Evolutionary conservation across 2,329 filamentous ascomycete species (phyloP), one percentile per base, ranked within the genome.

Genomic region (Phoma herbarum): DNA sequence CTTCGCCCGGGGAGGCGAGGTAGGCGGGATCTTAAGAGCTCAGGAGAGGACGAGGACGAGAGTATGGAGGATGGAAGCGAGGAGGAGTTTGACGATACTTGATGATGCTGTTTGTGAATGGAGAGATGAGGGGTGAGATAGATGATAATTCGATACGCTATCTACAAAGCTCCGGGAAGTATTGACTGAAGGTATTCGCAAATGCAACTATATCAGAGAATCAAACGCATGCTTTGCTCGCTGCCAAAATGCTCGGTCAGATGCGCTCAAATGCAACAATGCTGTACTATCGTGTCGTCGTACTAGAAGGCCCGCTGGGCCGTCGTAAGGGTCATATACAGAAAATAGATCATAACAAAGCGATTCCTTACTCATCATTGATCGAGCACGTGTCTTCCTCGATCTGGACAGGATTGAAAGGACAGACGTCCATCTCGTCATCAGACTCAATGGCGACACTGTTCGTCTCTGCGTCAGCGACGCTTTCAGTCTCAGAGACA

Each of bases 381-480:
- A 44, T 16, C 9, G 22, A 18, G 26, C 56, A 59, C 20, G 33
- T 54, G 3, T 54, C 45, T 2, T 18, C 33, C 5, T 29, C 22
- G 6, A 25, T 26, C 3, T n/a, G 16, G 5, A 50, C 12, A 29
- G 22, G 5, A n/a, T 42, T 31, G 5, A 59, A 9, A 3, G 56
- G 45, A 33, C 56, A 59, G 14, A 59, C 56, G 25, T 59, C 56
- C 56, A 59, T 59, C 46, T 59, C 56, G 18, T 59, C 56, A 20
- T 59, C 56, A 3, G 44, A 50, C 50, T 59, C 56, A n/a, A 59
- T 26, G 16, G 56, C 56, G 10, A 59, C 56, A 35, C 56, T 59
- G 28, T 54, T 35, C 3, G 44, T 50, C n/a, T 59, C 56, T 11
- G 50, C 50, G 10, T 49, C 26, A 1, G 45, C 50, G 9, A 59